phyloP scores from a whole-genome alignment of 371 early-diverging fungal species.

The Mucor mucedo region DNA sequence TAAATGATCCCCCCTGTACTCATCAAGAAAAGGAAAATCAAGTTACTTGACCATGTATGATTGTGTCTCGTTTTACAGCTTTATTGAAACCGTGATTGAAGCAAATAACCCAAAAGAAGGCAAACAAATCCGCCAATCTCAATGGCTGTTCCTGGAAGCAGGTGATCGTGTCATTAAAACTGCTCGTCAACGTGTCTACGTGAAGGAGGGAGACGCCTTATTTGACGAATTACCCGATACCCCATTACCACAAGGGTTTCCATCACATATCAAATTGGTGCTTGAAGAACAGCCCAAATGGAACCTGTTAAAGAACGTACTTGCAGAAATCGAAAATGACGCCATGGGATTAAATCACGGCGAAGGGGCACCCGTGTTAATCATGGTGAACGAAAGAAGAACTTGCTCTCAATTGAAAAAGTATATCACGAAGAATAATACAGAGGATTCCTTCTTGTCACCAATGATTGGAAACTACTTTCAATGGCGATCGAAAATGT shows the following conservation, averaged over 20 bases:
- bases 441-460: conserved; percentile 48
- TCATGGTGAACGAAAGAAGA: conserved; percentile 75
- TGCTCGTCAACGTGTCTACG: conserved; percentile 70
- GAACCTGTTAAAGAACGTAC: conserved; percentile 68
- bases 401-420: conserved; percentile 71
- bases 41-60: conserved; percentile 84
- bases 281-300: conserved; percentile 95
- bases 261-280: conserved; percentile 68
- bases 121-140: conserved; percentile 50
- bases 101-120: conserved; percentile 49
- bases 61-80: conserved; percentile 85
- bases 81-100: conserved; percentile 82
- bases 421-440: conserved; percentile 42
- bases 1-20: too few relatives aligned
- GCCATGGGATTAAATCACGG: conserved; percentile 11
- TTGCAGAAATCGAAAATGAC: conserved; percentile 79
- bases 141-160: conserved; percentile 89
- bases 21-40: background rate
- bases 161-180: conserved; percentile 73
- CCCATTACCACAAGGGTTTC: conserved; percentile 34
- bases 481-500: conserved; percentile 66
- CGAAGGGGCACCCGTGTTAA: conserved; percentile 54
- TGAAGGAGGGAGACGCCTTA: conserved; percentile 48
- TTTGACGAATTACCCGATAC: conserved; percentile 22
- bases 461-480: conserved; percentile 59